Percentiles rank a stretch among this genome's conserved stretches.
Evolutionary conservation across 768 basidiomycete genomes (phyloP).

Genomic region (Lentinus brumalis): DNA sequence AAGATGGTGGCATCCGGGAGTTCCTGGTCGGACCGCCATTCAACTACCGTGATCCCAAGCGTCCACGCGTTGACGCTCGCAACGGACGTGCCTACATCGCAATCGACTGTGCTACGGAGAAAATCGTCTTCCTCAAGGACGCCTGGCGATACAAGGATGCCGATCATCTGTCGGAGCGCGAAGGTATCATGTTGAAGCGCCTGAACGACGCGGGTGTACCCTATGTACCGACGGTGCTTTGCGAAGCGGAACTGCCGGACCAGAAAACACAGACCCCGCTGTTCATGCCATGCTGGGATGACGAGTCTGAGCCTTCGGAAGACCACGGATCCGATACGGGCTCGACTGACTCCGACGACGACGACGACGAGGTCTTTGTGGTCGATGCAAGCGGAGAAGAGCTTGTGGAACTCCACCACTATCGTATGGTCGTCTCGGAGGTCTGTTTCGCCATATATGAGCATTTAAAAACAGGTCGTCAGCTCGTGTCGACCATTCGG

Average conservation of each 20-base stretch:
- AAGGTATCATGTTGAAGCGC: too few species aligned
- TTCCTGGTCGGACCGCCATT: neutral
- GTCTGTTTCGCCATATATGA: neutral
- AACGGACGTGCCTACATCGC: neutral
- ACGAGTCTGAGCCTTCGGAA: too few species aligned
- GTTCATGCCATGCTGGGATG: too few species aligned
- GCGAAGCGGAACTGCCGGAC: too few species aligned
- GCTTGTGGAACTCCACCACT: neutral
- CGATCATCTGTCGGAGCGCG: too few species aligned
- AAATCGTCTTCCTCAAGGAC: neutral
- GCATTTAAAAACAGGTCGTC: neutral
- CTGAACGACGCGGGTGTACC: too few species aligned
- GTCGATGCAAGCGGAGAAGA: neutral
- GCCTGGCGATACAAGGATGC: too few species aligned
- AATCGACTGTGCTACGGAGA: neutral
- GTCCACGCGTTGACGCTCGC: neutral
- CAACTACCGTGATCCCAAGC: neutral
- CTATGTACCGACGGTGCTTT: too few species aligned
- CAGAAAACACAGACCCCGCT: too few species aligned
- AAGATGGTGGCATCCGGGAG: neutral
- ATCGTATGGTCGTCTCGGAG: neutral
- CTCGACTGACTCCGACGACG: too few species aligned
- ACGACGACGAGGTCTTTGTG: neutral
- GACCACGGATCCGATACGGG: too few species aligned
- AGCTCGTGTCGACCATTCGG: neutral